A percentile compares a stretch with the other conserved stretches of the same genome.
phyloP scores from a whole-genome alignment of 2,329 filamentous ascomycete species.

The Coccinonectria pachysandricola region DNA sequence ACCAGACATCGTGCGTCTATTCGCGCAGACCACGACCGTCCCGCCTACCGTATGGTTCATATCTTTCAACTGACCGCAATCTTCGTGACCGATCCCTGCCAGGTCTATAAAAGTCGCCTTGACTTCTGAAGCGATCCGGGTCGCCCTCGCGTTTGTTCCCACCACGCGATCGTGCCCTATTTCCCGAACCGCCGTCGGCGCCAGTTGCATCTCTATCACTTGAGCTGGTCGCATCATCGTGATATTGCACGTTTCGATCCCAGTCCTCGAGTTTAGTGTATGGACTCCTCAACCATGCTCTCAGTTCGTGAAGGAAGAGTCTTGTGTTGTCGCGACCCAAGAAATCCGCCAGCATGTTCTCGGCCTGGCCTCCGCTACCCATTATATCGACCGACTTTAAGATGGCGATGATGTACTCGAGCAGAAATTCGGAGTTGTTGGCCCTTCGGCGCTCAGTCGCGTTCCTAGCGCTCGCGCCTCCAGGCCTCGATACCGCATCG shows the following conservation, averaged over 20 bases:
- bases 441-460: conserved; percentile 27
- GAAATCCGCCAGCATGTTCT: conserved; percentile 69
- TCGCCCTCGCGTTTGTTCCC: conserved; percentile 1
- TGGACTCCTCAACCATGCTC: conserved; percentile 74
- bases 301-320: conserved; percentile 76
- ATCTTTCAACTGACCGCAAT: conserved; percentile 4
- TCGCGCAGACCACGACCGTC: conserved; percentile 1
- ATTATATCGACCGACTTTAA: conserved; percentile 75
- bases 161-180: neutral
- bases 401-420: conserved; percentile 79
- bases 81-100: conserved; percentile 2
- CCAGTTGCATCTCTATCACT: too few relatives aligned
- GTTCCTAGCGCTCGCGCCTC: conserved; percentile 2
- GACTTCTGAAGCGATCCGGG: conserved; percentile 1
- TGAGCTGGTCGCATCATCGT: conserved; percentile 3
- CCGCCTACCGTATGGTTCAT: conserved; percentile 9
- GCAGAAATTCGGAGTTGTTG: conserved; percentile 70
- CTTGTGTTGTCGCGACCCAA: conserved; percentile 62
- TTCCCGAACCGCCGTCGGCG: too few relatives aligned
- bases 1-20: too few relatives aligned
- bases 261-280: conserved; percentile 62
- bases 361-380: conserved; percentile 66
- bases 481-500: conserved; percentile 2
- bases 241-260: conserved; percentile 72
- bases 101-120: conserved; percentile 21